Base-by-base conservation (phyloP, 495 filamentous ascomycete species). In the Evansstolkia leycettana region DNA sequence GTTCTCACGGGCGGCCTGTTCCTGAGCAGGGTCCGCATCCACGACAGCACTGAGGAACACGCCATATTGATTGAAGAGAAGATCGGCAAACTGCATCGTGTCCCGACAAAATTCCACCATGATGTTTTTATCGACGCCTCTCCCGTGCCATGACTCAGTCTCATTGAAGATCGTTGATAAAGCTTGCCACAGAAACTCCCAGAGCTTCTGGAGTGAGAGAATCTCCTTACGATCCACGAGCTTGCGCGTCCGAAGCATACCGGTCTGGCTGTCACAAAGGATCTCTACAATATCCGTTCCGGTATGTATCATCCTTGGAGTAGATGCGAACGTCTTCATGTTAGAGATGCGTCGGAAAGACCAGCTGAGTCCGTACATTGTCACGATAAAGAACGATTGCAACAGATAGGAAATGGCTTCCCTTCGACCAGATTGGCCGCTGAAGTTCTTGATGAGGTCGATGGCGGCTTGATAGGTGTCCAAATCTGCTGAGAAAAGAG, bases 101-200 rank as follows among this genome's bases (percentile, higher is more conserved):
- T 95, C 84, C 42, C 90, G 75, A 47, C 84, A 90, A 44, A 96
- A 95, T 33, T 96, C 82, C 49, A 81, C 74, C 83, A 98, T 82
- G 16, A 69, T 61, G 11, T 67, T 57, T 54, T 83, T 84, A 17
- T 88, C 78, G 38, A 75, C 67, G 7, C 73, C 70, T 15, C 72
- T 57, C 34, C 77, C 56, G 42, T 69, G 76, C 89, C 90, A 98
- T 3, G 53, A 54, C 44, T 94, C 84, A 14, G 84, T 89, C 47
- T 75, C 76, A 31, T 72, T 62, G 50, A 95, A 94, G n/a, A 92
- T 83, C 10, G 80, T 74, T 2, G 75, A 75, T 31, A 95, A 56
- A 18, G 71, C 71, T 28, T 72, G 69, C 90, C 90, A 98, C 41
- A 84, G 67, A 32, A 69, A 68, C 40, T 75, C 70, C 92, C 92